Conservation (phyloP, 2,329 filamentous ascomycete species). For the Aureobasidium musti region DNA sequence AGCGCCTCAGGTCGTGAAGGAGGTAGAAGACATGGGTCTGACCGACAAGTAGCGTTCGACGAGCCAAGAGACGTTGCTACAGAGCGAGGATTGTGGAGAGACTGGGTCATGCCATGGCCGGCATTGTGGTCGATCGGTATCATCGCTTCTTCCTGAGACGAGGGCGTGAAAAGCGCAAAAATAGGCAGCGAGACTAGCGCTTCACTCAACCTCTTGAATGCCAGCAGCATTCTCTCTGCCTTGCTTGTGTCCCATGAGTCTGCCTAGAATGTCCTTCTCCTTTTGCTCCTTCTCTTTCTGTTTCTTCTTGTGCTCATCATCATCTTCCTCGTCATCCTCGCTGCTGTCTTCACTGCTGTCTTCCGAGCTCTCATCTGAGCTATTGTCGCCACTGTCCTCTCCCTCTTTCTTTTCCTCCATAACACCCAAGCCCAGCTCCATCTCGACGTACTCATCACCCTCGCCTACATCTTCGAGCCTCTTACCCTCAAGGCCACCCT, state of each 20-base stretch:
- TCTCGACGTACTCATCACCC: conserved; percentile 41
- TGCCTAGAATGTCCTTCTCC: conserved; percentile 34
- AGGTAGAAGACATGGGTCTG: conserved; percentile 11
- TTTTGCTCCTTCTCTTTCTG: conserved; percentile 16
- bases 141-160: neutral
- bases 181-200: neutral
- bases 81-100: neutral
- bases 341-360: conserved; percentile 30
- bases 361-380: conserved; percentile 25
- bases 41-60: neutral
- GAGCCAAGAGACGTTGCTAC: neutral
- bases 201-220: conserved; percentile 31
- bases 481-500: conserved; percentile 32
- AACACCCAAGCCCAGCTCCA: conserved; percentile 42
- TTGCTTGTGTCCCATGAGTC: conserved; percentile 34
- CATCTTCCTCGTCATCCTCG: conserved; percentile 26
- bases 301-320: conserved; percentile 21
- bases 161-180: neutral
- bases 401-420: conserved; percentile 37
- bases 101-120: neutral
- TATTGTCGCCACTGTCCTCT: conserved; percentile 28
- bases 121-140: neutral
- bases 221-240: conserved; percentile 28
- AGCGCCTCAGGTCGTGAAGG: conserved; percentile 12
- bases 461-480: conserved; percentile 42